Conservation (phyloP, 2,329 filamentous ascomycete species). For the Cyphellophora europaea region DNA sequence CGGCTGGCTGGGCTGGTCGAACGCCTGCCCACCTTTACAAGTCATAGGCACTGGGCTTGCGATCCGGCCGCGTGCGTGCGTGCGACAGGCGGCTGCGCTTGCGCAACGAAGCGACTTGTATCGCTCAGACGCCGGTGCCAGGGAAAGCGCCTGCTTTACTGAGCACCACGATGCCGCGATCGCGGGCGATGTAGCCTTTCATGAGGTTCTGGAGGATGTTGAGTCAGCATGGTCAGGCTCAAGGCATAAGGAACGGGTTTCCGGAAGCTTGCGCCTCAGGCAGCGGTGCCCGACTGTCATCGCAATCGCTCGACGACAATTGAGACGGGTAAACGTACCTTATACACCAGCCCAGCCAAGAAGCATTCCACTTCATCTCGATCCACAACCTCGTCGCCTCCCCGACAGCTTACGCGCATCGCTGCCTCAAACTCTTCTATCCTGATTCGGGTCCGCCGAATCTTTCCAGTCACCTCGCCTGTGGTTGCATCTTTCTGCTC, state of each 20-base stretch:
- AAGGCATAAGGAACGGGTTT: not conserved
- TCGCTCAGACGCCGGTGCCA: constrained; percentile 62
- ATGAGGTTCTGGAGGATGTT: constrained; percentile 93
- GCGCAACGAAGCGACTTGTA: too few relatives aligned
- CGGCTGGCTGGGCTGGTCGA: too few relatives aligned
- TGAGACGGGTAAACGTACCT: constrained; percentile 48
- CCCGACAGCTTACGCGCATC: constrained; percentile 60
- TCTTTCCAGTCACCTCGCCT: constrained; percentile 25
- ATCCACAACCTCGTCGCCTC: constrained; percentile 55
- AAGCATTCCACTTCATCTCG: constrained; percentile 92
- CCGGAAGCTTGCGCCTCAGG: not conserved
- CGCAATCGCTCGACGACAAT: constrained; percentile 8
- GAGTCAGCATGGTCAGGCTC: constrained; percentile 2
- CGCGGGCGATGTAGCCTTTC: constrained; percentile 96
- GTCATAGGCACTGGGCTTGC: too few relatives aligned
- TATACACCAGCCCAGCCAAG: constrained; percentile 95
- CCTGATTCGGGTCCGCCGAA: constrained; percentile 64
- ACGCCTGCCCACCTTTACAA: too few relatives aligned
- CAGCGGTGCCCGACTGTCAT: not conserved
- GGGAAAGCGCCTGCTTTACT: constrained; percentile 88
- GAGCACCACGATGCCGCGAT: constrained; percentile 79
- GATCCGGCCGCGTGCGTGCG: too few relatives aligned
- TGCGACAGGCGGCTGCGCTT: too few relatives aligned
- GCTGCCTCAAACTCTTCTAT: constrained; percentile 79
- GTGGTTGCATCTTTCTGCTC: constrained; percentile 60